Evolutionary conservation across 345 rosid genomes (phyloP).

Genomic region (Salix caprea): DNA sequence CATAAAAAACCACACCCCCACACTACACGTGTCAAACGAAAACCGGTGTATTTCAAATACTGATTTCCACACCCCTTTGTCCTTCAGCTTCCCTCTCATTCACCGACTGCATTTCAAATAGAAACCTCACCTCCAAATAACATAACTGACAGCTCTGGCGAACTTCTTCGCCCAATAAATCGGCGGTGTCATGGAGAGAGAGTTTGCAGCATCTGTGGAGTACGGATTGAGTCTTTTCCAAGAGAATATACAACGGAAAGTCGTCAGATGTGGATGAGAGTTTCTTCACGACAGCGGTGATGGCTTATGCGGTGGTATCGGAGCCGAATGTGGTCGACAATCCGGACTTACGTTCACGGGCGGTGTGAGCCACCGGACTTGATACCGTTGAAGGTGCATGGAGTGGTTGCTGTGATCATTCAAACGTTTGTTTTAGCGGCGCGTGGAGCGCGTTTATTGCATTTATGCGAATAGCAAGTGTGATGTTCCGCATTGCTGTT

Average conservation of each 20-base stretch:
- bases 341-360: conserved; percentile 32
- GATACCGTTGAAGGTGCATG: conserved; percentile 27
- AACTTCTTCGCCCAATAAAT: not conserved
- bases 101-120: not conserved
- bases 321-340: conserved; percentile 33
- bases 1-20: not conserved
- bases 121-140: not conserved
- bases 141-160: not conserved
- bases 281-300: conserved; percentile 20
- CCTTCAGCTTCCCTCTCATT: not conserved
- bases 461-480: conserved; percentile 13
- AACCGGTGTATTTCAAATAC: not conserved
- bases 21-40: not conserved
- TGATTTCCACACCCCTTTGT: not conserved
- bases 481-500: conserved; percentile 23
- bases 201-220: conserved; percentile 18
- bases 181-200: conserved; percentile 3
- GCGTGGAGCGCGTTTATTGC: conserved; percentile 31
- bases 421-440: conserved; percentile 11
- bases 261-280: not conserved
- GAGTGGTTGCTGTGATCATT: conserved; percentile 22
- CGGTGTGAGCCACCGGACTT: conserved; percentile 31
- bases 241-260: conserved; percentile 26
- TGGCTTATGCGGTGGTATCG: conserved; percentile 24
- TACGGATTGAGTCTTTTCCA: conserved; percentile 20